Evolutionary conservation across 768 basidiomycete genomes (phyloP).

Genomic region (Porphyrellus cyaneotinctus): DNA sequence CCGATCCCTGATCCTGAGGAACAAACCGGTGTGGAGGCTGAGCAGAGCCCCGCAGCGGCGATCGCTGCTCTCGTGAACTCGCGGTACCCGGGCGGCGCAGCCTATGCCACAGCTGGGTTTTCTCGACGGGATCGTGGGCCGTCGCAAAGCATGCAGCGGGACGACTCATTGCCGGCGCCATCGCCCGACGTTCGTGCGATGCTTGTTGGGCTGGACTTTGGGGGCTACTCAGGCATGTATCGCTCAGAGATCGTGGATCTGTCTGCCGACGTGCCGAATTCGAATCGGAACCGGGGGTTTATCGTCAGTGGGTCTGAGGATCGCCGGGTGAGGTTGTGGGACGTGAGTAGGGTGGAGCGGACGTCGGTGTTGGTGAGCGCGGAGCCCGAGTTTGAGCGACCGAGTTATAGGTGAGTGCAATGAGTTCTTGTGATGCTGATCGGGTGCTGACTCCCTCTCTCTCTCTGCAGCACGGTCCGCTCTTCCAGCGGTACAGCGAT

Average conservation of each 20-base stretch:
- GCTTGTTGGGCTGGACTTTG: conserved; percentile 73
- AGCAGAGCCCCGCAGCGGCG: conserved; percentile 63
- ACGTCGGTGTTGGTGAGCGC: conserved; percentile 77
- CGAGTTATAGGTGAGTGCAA: conserved; percentile 62
- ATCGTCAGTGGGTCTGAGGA: conserved; percentile 91
- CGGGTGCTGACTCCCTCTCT: conserved; percentile 7
- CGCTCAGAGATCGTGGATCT: conserved; percentile 48
- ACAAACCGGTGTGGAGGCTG: conserved; percentile 49
- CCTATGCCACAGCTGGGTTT: conserved; percentile 18
- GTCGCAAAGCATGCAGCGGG: conserved; percentile 33
- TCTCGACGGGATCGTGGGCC: conserved; percentile 28
- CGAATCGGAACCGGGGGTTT: conserved; percentile 58
- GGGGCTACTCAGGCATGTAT: conserved; percentile 56
- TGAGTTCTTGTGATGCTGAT: not conserved
- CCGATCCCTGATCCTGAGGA: conserved; percentile 52
- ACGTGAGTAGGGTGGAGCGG: conserved; percentile 66
- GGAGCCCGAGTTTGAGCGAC: conserved; percentile 71
- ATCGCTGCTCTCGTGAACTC: conserved; percentile 79
- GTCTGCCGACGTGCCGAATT: conserved; percentile 35
- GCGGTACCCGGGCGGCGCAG: conserved; percentile 42
- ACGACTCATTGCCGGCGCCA: conserved; percentile 41
- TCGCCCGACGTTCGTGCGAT: conserved; percentile 67
- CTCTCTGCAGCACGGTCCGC: conserved; percentile 29
- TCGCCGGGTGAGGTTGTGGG: conserved; percentile 83
- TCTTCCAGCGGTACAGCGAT: conserved; percentile 42